A percentile compares a stretch with the other conserved stretches of the same genome.
phyloP scores from a whole-genome alignment of 106 monocot species.

The Vanilla planifolia region DNA sequence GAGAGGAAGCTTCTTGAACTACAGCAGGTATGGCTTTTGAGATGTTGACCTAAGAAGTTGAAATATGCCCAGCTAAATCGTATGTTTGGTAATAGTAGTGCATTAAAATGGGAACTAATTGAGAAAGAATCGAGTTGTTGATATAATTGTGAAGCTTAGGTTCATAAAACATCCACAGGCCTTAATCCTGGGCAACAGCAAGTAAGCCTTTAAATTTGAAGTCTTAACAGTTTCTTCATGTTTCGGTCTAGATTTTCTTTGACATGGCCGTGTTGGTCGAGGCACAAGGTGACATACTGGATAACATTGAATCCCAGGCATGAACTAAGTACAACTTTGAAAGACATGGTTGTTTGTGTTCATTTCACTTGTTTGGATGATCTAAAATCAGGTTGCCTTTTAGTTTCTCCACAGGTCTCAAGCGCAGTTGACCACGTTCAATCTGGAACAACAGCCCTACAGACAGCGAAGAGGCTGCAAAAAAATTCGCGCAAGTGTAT shows the following conservation, averaged over 20 bases:
- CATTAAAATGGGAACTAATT: no score
- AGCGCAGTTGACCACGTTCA: background rate
- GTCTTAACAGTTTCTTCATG: background rate
- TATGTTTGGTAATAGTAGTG: no score
- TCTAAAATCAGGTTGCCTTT: no score
- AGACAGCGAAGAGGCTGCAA: background rate
- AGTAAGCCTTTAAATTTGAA: no score
- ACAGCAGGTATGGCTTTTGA: slow-evolving; percentile 32
- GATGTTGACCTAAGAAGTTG: no score
- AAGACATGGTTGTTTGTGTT: no score
- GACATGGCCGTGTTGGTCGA: slow-evolving; percentile 20
- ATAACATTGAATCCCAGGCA: slow-evolving; percentile 12
- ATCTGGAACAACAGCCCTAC: slow-evolving; percentile 6
- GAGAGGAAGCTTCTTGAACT: slow-evolving; percentile 40
- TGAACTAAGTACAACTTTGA: background rate
- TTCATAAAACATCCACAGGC: no score
- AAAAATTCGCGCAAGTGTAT: slow-evolving; percentile 5
- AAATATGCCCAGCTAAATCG: no score
- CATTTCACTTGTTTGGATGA: no score
- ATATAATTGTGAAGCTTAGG: no score
- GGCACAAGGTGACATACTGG: slow-evolving; percentile 21
- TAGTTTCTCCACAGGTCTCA: background rate
- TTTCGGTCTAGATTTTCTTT: slow-evolving; percentile 12
- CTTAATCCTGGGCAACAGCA: no score
- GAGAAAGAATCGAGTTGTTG: no score